Conservation (phyloP, 1,139 yeast genomes). For the Geotrichum europaeum region DNA sequence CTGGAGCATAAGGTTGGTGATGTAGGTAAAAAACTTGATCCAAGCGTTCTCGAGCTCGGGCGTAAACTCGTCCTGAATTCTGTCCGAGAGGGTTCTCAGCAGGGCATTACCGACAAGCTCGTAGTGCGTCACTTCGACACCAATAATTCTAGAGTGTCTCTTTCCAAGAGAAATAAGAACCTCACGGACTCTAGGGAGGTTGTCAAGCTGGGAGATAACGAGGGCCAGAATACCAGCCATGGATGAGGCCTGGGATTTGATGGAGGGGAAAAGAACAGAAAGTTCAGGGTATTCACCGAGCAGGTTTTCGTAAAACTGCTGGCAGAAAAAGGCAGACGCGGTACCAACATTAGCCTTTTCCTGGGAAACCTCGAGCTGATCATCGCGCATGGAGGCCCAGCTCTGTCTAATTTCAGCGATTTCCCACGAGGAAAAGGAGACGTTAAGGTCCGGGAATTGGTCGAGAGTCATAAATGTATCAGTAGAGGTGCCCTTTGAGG, state of each 20-base stretch:
- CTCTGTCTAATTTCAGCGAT: slow-evolving; percentile 23
- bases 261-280: slow-evolving; percentile 55
- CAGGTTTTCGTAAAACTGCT: slow-evolving; percentile 57
- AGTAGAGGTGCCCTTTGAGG: background rate
- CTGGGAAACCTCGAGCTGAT: slow-evolving; percentile 23
- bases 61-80: slow-evolving; percentile 48
- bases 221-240: slow-evolving; percentile 76
- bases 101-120: slow-evolving; percentile 78
- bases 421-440: slow-evolving; percentile 24
- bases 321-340: slow-evolving; percentile 33
- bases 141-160: slow-evolving; percentile 68
- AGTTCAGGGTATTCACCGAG: slow-evolving; percentile 49
- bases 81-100: slow-evolving; percentile 64
- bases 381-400: slow-evolving; percentile 29
- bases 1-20: slow-evolving; percentile 61
- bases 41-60: slow-evolving; percentile 55
- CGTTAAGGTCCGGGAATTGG: slow-evolving; percentile 24
- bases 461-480: slow-evolving; percentile 13
- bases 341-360: slow-evolving; percentile 29
- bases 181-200: slow-evolving; percentile 46
- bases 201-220: slow-evolving; percentile 46
- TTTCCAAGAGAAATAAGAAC: slow-evolving; percentile 62
- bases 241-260: slow-evolving; percentile 66
- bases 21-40: slow-evolving; percentile 49
- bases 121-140: slow-evolving; percentile 66